phyloP scores from a whole-genome alignment of 1,284 basidiomycete species.

The Gymnopus androsaceus region DNA sequence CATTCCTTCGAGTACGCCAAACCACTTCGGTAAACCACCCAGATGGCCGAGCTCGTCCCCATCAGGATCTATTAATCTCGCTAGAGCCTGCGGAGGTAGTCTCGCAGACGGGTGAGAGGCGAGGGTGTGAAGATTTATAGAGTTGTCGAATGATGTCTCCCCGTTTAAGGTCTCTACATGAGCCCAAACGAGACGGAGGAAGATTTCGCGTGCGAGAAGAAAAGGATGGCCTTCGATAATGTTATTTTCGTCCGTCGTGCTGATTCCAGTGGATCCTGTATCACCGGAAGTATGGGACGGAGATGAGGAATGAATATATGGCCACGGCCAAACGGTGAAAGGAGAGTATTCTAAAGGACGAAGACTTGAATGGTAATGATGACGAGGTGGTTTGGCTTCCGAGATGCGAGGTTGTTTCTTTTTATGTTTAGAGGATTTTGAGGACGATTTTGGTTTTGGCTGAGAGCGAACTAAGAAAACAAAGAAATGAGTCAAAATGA shows the following conservation, averaged over 20 bases:
- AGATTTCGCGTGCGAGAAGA: conserved; percentile 1
- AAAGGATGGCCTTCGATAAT: too few relatives aligned
- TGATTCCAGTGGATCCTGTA: too few relatives aligned
- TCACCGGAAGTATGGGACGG: neutral
- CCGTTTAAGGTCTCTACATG: neutral
- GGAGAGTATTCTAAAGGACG: neutral
- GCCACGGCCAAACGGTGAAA: neutral
- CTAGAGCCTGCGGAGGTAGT: neutral
- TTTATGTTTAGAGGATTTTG: neutral
- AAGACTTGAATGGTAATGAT: too few relatives aligned
- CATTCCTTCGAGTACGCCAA: neutral
- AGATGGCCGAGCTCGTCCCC: conserved; percentile 7
- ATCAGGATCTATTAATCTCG: conserved; percentile 1
- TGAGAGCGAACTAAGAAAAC: neutral
- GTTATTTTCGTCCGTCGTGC: too few relatives aligned
- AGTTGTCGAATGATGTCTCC: neutral
- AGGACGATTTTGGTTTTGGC: neutral
- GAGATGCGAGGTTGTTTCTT: neutral
- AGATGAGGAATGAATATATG: neutral
- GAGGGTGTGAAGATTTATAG: neutral
- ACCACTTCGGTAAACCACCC: conserved; percentile 6
- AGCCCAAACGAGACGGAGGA: conserved; percentile 9
- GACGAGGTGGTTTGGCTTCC: too few relatives aligned
- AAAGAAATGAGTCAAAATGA: neutral
- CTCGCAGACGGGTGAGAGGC: neutral